Evolutionary conservation across 192 early-diverging fungal genomes (phyloP).

Genomic region (Chytriomyces confervae): DNA sequence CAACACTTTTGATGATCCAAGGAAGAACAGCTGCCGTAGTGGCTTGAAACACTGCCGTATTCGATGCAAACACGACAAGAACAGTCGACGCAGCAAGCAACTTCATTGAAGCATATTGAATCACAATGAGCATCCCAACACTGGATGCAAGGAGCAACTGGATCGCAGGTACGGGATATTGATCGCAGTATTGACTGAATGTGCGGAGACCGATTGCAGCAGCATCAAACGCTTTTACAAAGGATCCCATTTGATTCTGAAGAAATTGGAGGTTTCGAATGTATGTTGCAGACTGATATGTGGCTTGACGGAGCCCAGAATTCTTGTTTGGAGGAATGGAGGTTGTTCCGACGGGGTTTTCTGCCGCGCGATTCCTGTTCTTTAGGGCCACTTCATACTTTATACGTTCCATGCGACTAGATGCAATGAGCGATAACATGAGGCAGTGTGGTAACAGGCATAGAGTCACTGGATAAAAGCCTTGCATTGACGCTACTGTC

Average conservation of each 20-base stretch:
- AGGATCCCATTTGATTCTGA: slow-evolving; percentile 77
- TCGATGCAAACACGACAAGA: slow-evolving; percentile 61
- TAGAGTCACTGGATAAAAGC: slow-evolving; percentile 62
- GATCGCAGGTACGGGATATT: slow-evolving; percentile 40
- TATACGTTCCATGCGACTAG: slow-evolving; percentile 57
- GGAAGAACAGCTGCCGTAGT: slow-evolving; percentile 48
- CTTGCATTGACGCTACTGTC: slow-evolving; percentile 38
- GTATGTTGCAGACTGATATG: slow-evolving; percentile 59
- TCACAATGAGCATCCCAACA: slow-evolving; percentile 37
- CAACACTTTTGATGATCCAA: slow-evolving; percentile 43
- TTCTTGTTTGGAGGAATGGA: not conserved
- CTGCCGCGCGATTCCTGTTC: not conserved
- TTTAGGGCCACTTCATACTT: slow-evolving; percentile 37
- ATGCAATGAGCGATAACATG: slow-evolving; percentile 58
- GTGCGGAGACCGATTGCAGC: not conserved
- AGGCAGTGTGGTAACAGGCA: slow-evolving; percentile 59
- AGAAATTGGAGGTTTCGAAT: slow-evolving; percentile 73
- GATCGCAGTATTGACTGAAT: slow-evolving; percentile 40
- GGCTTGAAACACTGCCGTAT: slow-evolving; percentile 64
- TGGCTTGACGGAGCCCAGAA: not conserved
- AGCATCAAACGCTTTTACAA: slow-evolving; percentile 38
- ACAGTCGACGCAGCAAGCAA: slow-evolving; percentile 56
- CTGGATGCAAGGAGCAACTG: slow-evolving; percentile 42
- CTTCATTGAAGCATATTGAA: slow-evolving; percentile 44
- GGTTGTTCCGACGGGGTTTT: too few relatives aligned